phyloP scores from a whole-genome alignment of 805 yeast species.

The Suhomyces sp. region DNA sequence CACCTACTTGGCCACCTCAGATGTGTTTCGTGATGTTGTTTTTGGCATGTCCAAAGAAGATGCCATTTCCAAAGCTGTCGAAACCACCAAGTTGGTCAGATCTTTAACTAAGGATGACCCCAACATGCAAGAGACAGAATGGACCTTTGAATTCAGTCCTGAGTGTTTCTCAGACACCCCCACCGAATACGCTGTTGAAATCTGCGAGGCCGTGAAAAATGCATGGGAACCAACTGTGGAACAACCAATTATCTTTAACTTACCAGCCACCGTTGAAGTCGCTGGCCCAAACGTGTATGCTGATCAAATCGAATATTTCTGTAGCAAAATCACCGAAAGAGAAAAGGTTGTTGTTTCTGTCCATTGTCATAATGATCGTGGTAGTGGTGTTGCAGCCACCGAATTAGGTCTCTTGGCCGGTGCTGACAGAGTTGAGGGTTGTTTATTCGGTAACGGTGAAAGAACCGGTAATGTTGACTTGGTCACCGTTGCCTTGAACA shows the following conservation, averaged over 20 bases:
- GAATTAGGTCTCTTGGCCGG: constrained; percentile 80
- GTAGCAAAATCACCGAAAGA: constrained; percentile 65
- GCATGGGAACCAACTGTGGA: constrained; percentile 81
- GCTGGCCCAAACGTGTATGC: constrained; percentile 76
- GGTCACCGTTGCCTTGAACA: constrained; percentile 70
- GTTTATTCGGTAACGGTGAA: constrained; percentile 82
- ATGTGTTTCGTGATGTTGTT: constrained; percentile 71
- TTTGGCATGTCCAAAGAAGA: constrained; percentile 70
- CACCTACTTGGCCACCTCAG: constrained; percentile 74
- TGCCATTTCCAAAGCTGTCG: constrained; percentile 66
- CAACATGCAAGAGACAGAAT: constrained; percentile 55
- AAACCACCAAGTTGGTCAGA: constrained; percentile 65
- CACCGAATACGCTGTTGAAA: constrained; percentile 68
- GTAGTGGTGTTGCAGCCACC: constrained; percentile 82
- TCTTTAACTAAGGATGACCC: constrained; percentile 77
- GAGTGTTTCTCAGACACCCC: constrained; percentile 78
- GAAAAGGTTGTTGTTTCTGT: constrained; percentile 69
- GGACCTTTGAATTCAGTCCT: constrained; percentile 77
- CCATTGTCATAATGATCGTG: constrained; percentile 79
- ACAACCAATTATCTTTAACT: constrained; percentile 71
- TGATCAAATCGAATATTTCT: constrained; percentile 76
- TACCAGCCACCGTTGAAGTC: constrained; percentile 81
- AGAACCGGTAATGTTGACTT: constrained; percentile 83
- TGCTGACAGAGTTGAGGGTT: constrained; percentile 82
- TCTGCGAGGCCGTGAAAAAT: constrained; percentile 75